Base-by-base conservation (phyloP, 1,284 basidiomycete species). In the Sporisorium iseilematis-ciliati region DNA sequence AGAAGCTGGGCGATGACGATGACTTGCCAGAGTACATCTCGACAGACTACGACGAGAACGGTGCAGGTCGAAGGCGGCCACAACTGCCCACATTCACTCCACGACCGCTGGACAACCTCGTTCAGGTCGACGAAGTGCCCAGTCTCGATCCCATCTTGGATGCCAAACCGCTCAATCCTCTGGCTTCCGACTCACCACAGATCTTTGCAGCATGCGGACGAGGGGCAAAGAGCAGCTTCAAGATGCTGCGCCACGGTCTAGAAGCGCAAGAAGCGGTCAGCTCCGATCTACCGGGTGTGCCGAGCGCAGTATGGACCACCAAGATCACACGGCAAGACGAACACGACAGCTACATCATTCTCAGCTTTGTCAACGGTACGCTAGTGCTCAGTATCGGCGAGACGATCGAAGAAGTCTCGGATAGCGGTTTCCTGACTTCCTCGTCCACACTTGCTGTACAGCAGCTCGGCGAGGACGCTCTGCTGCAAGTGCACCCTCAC, bases 301-400 rank as follows among this genome's bases (percentile, higher is more conserved):
- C 83, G 16, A 79, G 75, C 43, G 80, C 82, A 10, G 78, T 85
- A 0, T 85, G 83, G 83, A 76, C 83, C 11, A 84, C 82, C 23
- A 77, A 76, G 59, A 76, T 85, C 55, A 73, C 77, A 29, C 64
- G 62, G 18, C 59, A 49, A 4, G 83, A 84, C 58, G 76, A 79
- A 56, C 75, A 76, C 60, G 82, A 85, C 63, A 76, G 80, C 33
- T 85, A 84, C 69, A 85, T 85, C 68, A 77, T 85, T 40, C 78
- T 85, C 54, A 82, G 80, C 60, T 85, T 85, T 51, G 80, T 85
- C 53, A 85, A 85, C 57, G 83, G 82, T 16, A 85, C 83, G 2
- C 75, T 85, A 8, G 82, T 85, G 12, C 73, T 85, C 14, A 80
- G 79, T 50, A 84, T 85, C 48, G 82, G 83, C 31, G 83, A 85